Evolutionary conservation across 495 filamentous ascomycete genomes (phyloP), one percentile per base, ranked within the genome.

Genomic region (Neohortaea acidophila): DNA sequence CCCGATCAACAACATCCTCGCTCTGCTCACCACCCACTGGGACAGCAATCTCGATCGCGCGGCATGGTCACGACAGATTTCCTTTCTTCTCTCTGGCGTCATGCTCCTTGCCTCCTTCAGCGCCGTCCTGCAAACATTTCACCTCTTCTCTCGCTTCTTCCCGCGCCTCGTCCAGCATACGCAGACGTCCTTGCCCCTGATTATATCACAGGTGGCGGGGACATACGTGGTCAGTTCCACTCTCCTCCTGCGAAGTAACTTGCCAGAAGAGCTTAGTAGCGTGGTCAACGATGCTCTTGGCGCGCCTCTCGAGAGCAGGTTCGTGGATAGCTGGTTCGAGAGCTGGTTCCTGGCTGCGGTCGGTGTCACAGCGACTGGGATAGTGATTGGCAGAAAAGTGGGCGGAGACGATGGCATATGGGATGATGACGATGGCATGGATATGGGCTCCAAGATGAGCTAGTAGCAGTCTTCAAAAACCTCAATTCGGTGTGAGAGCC

Each of bases 281-380:
- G 75, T 75, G 3, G 77, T 84, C 3, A 69, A 69, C 3, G 78
- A 79, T 40, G 78, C 73, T n/a, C 59, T 87, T 21, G 75, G 74
- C 22, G 76, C 75, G 8, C 64, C 66, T 5, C 62, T 84, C 7
- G 74, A 81, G 51, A 68, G 72, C 6, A 59, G 53, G 10, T 82
- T 84, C 44, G 77, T 81, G n/a, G 82, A 85, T 45, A 59, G 72
- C n/a, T 87, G 81, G 82, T 89, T 87, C 53, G 82, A 86, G 51
- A 71, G 69, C 17, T 81, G 81, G 75, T 89, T 87, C 48, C 55
- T 85, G 19, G 47, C 68, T 2, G 73, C 73, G 5, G 75, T 71
- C 33, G 62, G 57, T 0, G 51, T 65, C 12, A 85, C 82, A 12
- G 72, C 66, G 13, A 53, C 65, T 26, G 80, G 77, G 9, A 73